Evolutionary conservation across 1,139 yeast genomes (phyloP).

Genomic region (Suhomyces yuchorum): DNA sequence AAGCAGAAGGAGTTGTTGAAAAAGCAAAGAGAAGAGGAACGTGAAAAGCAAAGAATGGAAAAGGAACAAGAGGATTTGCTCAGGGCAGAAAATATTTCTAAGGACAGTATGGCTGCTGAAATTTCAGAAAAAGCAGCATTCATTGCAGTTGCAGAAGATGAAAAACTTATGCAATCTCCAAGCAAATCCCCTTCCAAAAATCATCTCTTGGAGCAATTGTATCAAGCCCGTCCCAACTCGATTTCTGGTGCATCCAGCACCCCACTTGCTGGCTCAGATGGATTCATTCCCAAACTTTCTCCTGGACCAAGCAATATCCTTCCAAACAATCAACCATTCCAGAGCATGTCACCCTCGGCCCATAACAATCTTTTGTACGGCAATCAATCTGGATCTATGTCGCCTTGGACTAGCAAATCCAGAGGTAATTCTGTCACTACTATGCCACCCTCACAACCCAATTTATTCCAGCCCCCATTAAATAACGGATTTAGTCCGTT

Average conservation of each 20-base stretch:
- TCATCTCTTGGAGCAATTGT: conserved; percentile 38
- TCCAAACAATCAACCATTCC: conserved; percentile 9
- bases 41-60: conserved; percentile 22
- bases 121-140: conserved; percentile 10
- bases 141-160: conserved; percentile 8
- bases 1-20: conserved; percentile 44
- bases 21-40: conserved; percentile 45
- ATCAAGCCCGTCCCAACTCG: conserved; percentile 36
- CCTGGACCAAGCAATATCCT: conserved; percentile 7
- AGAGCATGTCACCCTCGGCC: conserved; percentile 15
- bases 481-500: conserved; percentile 9
- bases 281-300: conserved; percentile 8
- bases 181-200: conserved; percentile 24
- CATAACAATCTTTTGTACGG: conserved; percentile 14
- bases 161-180: background rate
- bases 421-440: conserved; percentile 16
- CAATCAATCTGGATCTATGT: conserved; percentile 8
- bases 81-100: conserved; percentile 14
- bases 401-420: conserved; percentile 22
- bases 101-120: conserved; percentile 12
- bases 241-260: conserved; percentile 25
- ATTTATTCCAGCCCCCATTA: conserved; percentile 13
- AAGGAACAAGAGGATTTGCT: conserved; percentile 31
- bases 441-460: conserved; percentile 5
- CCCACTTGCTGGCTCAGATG: conserved; percentile 14